Percentiles rank a stretch among this genome's conserved stretches.
These are phyloP conservation scores for Hypoxylon perforatum DNA, from an alignment of 495 filamentous ascomycete species.

Conservation along the genomic window DNA sequence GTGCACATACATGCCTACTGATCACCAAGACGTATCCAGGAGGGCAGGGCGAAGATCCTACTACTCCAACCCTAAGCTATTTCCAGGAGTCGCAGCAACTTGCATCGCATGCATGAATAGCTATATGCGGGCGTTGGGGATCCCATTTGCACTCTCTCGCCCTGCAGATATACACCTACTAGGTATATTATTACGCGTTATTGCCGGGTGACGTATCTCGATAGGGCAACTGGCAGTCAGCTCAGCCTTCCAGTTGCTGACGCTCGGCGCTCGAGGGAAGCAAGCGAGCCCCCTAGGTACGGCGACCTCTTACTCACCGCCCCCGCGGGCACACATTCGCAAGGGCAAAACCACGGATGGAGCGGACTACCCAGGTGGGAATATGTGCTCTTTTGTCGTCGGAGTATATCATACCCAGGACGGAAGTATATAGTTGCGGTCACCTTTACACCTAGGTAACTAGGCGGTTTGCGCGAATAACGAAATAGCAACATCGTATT, in stretches of 20 bases:
- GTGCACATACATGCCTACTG: not conserved
- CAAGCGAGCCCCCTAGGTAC: constrained; percentile 10
- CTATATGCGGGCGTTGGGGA: constrained; percentile 3
- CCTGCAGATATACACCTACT: constrained; percentile 5
- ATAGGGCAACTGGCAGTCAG: constrained; percentile 39
- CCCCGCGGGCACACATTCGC: not conserved
- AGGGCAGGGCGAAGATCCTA: constrained; percentile 26
- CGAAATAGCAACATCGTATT: constrained; percentile 21
- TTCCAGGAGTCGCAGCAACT: constrained; percentile 9
- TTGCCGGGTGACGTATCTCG: constrained; percentile 29
- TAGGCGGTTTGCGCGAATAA: not conserved
- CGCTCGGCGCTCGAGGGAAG: constrained; percentile 27
- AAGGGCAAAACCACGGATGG: constrained; percentile 17
- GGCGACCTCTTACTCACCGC: constrained; percentile 25
- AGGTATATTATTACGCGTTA: constrained; percentile 31
- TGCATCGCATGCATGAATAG: constrained; percentile 17
- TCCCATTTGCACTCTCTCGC: not conserved
- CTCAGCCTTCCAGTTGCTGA: constrained; percentile 44
- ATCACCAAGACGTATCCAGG: not conserved
- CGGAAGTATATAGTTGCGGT: constrained; percentile 6
- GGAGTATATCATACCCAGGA: constrained; percentile 13
- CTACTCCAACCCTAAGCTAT: constrained; percentile 9
- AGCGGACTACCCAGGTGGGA: constrained; percentile 6
- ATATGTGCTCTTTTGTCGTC: not conserved
- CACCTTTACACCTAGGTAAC: constrained; percentile 14